Evolutionary conservation across 345 rosid genomes (phyloP).

Genomic region (Linum trigynum): DNA sequence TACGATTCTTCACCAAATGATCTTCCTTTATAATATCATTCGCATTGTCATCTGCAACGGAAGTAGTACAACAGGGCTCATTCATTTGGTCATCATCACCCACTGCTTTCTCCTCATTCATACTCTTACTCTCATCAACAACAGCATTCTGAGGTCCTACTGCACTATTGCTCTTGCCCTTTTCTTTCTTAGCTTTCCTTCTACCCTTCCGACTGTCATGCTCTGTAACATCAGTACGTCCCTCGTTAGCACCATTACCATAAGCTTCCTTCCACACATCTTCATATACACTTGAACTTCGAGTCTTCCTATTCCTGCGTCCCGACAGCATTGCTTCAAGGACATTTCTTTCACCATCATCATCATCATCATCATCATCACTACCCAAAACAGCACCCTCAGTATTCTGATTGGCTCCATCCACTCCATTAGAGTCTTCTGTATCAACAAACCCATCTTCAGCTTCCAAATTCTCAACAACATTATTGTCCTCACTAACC

Average conservation of each 20-base stretch:
- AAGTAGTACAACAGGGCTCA: conserved; percentile 21
- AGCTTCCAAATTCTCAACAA: conserved; percentile 15
- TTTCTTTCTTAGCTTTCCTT: conserved; percentile 43
- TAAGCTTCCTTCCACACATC: conserved; percentile 15
- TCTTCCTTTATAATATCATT: conserved; percentile 19
- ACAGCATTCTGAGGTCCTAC: conserved; percentile 22
- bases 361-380: conserved; percentile 27
- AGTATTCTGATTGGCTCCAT: conserved; percentile 7
- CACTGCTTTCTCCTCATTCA: conserved; percentile 20
- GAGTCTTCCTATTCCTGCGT: conserved; percentile 36
- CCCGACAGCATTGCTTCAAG: conserved; percentile 65
- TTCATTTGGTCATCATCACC: conserved; percentile 19
- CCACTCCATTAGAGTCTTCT: conserved; percentile 13
- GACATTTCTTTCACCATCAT: conserved; percentile 39
- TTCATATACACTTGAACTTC: conserved; percentile 22
- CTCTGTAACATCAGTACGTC: conserved; percentile 17
- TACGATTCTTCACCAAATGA: conserved; percentile 23
- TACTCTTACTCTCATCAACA: conserved; percentile 19
- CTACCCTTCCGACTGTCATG: conserved; percentile 35
- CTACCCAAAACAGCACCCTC: conserved; percentile 16
- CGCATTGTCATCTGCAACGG: conserved; percentile 19
- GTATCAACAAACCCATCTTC: conserved; percentile 25
- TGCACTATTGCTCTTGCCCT: conserved; percentile 25
- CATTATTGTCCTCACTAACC: conserved; percentile 26
- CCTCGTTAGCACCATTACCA: conserved; percentile 34